Conservation (phyloP, 192 early-diverging fungal species). For the Radiomyces spectabilis region DNA sequence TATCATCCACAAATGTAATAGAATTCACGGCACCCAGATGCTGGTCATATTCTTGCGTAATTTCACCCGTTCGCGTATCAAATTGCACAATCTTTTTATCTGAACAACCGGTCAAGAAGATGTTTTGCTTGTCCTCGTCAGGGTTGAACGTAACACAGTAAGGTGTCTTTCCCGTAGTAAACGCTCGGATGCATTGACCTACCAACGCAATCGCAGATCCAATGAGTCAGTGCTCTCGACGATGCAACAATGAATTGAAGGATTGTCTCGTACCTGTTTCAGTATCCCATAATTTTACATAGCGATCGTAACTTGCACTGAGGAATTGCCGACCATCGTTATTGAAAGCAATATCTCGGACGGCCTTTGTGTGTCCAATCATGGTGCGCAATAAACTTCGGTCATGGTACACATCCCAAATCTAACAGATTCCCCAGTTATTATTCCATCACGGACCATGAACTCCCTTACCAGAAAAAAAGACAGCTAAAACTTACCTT, state of each 20-base stretch:
- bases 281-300: conserved; percentile 96
- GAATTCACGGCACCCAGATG: conserved; percentile 95
- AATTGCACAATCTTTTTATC: conserved; percentile 92
- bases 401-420: conserved; percentile 95
- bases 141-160: conserved; percentile 92
- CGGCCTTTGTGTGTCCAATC: conserved; percentile 88
- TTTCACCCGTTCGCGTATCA: conserved; percentile 73
- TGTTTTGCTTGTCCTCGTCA: conserved; percentile 73
- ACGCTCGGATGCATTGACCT: conserved; percentile 74
- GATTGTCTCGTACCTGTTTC: too few relatives aligned
- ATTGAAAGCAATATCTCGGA: conserved; percentile 86
- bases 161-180: conserved; percentile 73
- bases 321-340: conserved; percentile 82
- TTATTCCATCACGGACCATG: too few relatives aligned
- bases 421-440: too few relatives aligned
- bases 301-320: conserved; percentile 84
- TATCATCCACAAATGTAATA: conserved; percentile 94
- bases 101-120: conserved; percentile 86
- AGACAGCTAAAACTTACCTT: conserved; percentile 52
- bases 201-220: too few relatives aligned
- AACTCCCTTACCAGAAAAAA: not conserved
- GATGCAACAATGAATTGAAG: conserved; percentile 23
- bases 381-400: conserved; percentile 79
- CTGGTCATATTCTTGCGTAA: conserved; percentile 94
- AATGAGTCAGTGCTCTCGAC: conserved; percentile 19